Conservation (phyloP, 1,284 basidiomycete species). For the Cutaneotrichosporon cavernicola region DNA sequence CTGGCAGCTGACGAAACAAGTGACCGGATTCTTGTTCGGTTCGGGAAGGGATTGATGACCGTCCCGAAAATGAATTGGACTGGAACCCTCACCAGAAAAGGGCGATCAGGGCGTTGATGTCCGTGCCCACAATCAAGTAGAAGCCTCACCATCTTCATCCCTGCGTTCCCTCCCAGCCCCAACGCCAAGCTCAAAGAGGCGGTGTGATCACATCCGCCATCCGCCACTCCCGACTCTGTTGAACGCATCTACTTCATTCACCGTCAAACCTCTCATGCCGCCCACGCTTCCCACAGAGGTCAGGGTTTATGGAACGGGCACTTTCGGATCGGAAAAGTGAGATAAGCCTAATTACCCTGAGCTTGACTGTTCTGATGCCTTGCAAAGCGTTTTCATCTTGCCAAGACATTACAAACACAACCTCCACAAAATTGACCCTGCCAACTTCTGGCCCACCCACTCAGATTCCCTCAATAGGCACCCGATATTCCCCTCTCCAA, state of each 20-base stretch:
- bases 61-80: no score
- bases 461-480: no score
- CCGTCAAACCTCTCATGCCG: no score
- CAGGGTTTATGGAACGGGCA: no score
- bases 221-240: no score
- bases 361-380: background rate
- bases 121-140: background rate
- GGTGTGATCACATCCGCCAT: background rate
- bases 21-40: background rate
- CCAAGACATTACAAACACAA: background rate
- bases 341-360: background rate
- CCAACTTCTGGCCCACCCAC: no score
- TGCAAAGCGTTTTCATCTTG: background rate
- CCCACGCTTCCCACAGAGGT: no score
- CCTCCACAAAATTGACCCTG: no score
- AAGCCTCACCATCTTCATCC: background rate
- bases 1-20: background rate
- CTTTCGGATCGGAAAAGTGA: background rate
- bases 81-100: no score
- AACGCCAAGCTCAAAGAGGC: background rate
- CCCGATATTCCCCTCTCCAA: no score
- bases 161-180: background rate
- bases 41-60: background rate
- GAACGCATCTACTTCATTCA: no score
- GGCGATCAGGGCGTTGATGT: background rate